Conservation (phyloP, 2,329 filamentous ascomycete species). For the Trichoderma citrinoviride region DNA sequence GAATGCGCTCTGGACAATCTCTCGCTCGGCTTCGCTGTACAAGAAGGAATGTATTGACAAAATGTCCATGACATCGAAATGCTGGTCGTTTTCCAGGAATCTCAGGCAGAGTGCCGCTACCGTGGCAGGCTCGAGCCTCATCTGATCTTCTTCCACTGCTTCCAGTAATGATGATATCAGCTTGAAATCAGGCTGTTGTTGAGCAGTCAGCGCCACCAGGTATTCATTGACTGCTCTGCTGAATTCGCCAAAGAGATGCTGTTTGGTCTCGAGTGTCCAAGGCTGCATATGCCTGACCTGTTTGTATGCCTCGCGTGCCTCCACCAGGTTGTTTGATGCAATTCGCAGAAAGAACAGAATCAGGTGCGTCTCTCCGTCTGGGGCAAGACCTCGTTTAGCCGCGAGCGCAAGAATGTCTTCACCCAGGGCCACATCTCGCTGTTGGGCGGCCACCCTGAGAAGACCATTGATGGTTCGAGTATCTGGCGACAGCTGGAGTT, state of each 20-base stretch:
- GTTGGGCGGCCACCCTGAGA: conserved; percentile 68
- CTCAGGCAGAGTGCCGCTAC: conserved; percentile 69
- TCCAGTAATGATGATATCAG: conserved; percentile 71
- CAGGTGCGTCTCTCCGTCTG: conserved; percentile 68
- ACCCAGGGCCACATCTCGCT: conserved; percentile 67
- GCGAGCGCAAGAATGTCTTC: conserved; percentile 70
- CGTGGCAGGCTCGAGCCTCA: conserved; percentile 69
- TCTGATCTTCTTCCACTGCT: conserved; percentile 67
- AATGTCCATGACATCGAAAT: conserved; percentile 76
- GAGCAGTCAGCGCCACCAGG: conserved; percentile 64
- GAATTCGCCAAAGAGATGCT: conserved; percentile 51
- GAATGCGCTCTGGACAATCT: conserved; percentile 63
- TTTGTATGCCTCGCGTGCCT: conserved; percentile 65
- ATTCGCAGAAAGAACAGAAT: conserved; percentile 75
- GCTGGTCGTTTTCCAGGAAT: conserved; percentile 73
- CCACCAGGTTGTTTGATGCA: conserved; percentile 68
- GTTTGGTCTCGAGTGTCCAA: conserved; percentile 42
- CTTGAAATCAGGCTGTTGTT: conserved; percentile 61
- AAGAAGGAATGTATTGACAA: conserved; percentile 72
- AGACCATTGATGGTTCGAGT: conserved; percentile 74
- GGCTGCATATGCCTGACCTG: conserved; percentile 34
- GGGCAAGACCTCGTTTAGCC: conserved; percentile 60
- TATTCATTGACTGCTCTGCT: conserved; percentile 67
- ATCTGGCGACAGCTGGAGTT: conserved; percentile 55
- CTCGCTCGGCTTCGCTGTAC: conserved; percentile 68